Conservation (phyloP, 371 early-diverging fungal species). For the Mucor sp. region DNA sequence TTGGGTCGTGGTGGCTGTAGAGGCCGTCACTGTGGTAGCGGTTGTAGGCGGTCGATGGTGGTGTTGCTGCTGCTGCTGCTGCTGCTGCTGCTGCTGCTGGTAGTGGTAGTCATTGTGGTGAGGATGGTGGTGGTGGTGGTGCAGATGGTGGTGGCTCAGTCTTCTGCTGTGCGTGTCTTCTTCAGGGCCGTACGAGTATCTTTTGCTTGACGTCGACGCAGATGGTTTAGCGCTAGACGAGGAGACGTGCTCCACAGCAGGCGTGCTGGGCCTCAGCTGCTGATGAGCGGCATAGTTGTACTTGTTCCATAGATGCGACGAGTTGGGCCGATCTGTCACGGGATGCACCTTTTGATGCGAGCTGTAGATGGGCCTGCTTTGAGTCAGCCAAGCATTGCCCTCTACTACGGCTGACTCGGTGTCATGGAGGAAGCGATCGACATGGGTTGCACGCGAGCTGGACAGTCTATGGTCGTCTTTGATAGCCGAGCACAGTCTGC, state of each 20-base stretch:
- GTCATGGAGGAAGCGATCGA: constrained; percentile 16
- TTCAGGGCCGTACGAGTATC: neutral
- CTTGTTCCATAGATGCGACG: constrained; percentile 14
- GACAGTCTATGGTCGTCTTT: neutral
- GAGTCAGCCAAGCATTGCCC: constrained; percentile 10
- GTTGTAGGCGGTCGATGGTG: neutral
- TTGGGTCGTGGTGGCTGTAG: neutral
- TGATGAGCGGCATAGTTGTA: constrained; percentile 22
- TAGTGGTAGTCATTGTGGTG: constrained; percentile 1
- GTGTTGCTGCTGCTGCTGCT: too few relatives aligned
- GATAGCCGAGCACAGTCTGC: constrained; percentile 9
- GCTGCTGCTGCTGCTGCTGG: neutral
- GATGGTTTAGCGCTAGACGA: neutral
- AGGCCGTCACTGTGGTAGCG: neutral
- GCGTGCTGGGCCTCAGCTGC: constrained; percentile 12
- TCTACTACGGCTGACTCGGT: neutral
- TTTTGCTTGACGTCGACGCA: neutral
- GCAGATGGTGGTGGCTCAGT: neutral
- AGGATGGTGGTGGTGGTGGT: constrained; percentile 4
- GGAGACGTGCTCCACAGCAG: constrained; percentile 6
- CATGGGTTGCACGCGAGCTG: neutral
- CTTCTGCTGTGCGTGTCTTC: constrained; percentile 7
- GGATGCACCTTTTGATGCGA: constrained; percentile 33
- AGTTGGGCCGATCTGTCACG: constrained; percentile 17
- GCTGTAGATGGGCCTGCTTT: constrained; percentile 27